These are phyloP conservation scores for Eucalyptus curtisii DNA, from an alignment of 345 rosid species.

Conservation along the genomic window DNA sequence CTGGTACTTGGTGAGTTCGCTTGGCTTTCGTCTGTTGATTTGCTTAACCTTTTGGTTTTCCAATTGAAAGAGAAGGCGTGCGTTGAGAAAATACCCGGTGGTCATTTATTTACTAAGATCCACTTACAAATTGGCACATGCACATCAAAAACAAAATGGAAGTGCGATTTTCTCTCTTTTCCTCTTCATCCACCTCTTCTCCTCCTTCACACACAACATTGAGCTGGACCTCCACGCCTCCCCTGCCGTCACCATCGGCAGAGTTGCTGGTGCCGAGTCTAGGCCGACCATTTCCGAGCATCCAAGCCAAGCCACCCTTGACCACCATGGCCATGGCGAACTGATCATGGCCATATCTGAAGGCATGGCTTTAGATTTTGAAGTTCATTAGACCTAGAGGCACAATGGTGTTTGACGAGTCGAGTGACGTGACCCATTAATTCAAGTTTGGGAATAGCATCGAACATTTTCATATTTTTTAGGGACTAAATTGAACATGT, in stretches of 20 bases:
- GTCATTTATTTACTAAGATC: not conserved
- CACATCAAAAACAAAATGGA: not conserved
- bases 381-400: not conserved
- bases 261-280: not conserved
- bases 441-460: not conserved
- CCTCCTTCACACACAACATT: not conserved
- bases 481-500: too few species aligned
- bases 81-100: not conserved
- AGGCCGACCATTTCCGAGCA: not conserved
- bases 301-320: not conserved
- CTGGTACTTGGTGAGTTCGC: conserved; percentile 74
- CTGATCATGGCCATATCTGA: not conserved
- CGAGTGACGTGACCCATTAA: not conserved
- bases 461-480: too few species aligned
- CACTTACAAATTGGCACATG: not conserved
- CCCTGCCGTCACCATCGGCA: not conserved
- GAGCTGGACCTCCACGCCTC: not conserved
- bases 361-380: not conserved
- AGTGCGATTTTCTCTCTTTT: not conserved
- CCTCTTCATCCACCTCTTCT: not conserved
- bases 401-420: not conserved
- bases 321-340: not conserved
- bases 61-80: not conserved
- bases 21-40: not conserved
- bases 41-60: not conserved